Evolutionary conservation across 306 rosid genomes (phyloP), one percentile per base, ranked within the genome.

Genomic region (Prunus mira): DNA sequence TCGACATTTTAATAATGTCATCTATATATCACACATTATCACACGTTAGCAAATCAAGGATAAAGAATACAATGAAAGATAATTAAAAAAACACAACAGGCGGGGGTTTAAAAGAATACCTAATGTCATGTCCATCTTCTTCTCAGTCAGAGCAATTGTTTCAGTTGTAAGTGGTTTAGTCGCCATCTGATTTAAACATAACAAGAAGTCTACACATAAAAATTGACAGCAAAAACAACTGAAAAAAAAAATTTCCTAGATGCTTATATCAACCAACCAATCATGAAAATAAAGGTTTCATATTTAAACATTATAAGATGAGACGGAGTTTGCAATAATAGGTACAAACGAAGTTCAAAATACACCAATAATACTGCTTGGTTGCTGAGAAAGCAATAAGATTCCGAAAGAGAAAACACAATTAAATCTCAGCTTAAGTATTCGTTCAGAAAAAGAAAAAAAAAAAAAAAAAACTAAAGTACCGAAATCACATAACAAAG

Each of bases 51-150:
- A 46, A 18, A 47, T 49, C 49, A 54, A 3, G 15, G 6, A 20
- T 54, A 76, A 30, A 30, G 3, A 7, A 10, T 65, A 75, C 13
- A 56, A 9, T 22, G 43, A 38, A 0, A 22, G 3, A 65, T 25
- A 27, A 32, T n/a, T 2, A 8, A 38, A 13, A 34, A 52, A 52
- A 12, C 30, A 0, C 4, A 20, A 60, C 22, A 12, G 64, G 32
- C 15, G 9, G 25, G 20, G 68, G 64, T 8, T 30, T 6, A 12
- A 11, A 75, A 51, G 38, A 80, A 67, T 2, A 93, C 98, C 98
- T 79, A 96, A 65, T 10, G 96, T 77, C 99, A 96, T 96, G 83
- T 91, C 96, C 97, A 96, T 89, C 87, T 96, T 96, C 93, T 96
- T 92, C 89, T 92, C 99, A 6, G 99, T 92, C 32, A 92, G 87